Percentiles rank a stretch among this genome's conserved stretches.
Evolutionary conservation across 1,284 basidiomycete genomes (phyloP).

Genomic region (Heimioporus retisporus): DNA sequence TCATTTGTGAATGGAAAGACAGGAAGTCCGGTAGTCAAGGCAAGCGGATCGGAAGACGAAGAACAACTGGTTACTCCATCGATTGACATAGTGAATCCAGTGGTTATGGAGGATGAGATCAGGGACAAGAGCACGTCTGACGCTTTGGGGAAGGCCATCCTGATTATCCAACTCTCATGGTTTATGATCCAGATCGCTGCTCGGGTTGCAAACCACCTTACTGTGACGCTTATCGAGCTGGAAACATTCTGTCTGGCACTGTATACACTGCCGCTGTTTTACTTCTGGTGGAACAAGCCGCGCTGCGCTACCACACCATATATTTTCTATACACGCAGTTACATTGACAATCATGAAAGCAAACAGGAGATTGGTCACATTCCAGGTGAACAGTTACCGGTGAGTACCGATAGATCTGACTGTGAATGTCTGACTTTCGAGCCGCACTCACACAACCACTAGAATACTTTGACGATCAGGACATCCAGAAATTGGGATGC

Average conservation of each 20-base stretch:
- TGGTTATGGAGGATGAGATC: slow-evolving; percentile 37
- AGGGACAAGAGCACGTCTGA: slow-evolving; percentile 43
- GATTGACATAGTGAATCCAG: slow-evolving; percentile 25
- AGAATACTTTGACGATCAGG: not conserved
- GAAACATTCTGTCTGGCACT: slow-evolving; percentile 41
- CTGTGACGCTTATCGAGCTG: slow-evolving; percentile 44
- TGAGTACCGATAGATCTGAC: not conserved
- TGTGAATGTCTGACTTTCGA: not conserved
- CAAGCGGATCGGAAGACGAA: too few species aligned
- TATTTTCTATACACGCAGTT: not conserved
- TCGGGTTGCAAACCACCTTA: slow-evolving; percentile 30
- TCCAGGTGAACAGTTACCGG: not conserved
- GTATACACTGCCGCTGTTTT: slow-evolving; percentile 38
- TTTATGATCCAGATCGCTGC: slow-evolving; percentile 42
- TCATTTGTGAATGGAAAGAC: too few species aligned
- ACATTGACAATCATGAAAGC: not conserved
- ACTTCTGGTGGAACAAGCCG: slow-evolving; percentile 50
- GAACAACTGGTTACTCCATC: too few species aligned
- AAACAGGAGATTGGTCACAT: not conserved
- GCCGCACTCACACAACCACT: not conserved
- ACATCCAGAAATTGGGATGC: not conserved
- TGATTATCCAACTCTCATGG: slow-evolving; percentile 43
- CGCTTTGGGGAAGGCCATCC: slow-evolving; percentile 37
- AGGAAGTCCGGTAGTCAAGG: too few species aligned
- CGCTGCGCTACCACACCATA: slow-evolving; percentile 15